Conservation (phyloP, 2,329 filamentous ascomycete species). For the Hypoxylon sp. region DNA sequence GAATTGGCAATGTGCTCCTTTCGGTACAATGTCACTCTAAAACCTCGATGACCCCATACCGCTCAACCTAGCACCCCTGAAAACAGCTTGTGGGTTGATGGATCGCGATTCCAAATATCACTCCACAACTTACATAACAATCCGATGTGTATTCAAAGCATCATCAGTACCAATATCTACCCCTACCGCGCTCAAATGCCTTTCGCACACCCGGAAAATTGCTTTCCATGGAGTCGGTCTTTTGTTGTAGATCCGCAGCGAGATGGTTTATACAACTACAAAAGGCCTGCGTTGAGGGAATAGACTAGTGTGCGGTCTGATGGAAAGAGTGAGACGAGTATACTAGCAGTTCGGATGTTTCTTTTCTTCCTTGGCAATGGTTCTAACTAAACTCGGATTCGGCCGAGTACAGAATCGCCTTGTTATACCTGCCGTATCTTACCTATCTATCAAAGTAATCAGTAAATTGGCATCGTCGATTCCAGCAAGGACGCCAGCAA, state of each 20-base stretch:
- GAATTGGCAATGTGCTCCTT: conserved; percentile 47
- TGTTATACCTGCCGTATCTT: background rate
- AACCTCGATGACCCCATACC: conserved; percentile 33
- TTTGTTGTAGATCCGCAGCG: conserved; percentile 16
- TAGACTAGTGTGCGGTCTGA: background rate
- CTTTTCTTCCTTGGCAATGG: conserved; percentile 33
- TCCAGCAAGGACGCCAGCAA: no score
- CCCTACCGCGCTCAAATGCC: conserved; percentile 6
- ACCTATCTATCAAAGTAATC: background rate
- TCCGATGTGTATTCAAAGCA: conserved; percentile 17
- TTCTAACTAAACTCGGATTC: conserved; percentile 25
- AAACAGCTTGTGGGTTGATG: conserved; percentile 3
- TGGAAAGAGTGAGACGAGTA: conserved; percentile 15
- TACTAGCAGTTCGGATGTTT: conserved; percentile 37
- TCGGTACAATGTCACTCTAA: conserved; percentile 42
- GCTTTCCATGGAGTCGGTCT: conserved; percentile 37
- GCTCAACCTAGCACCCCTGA: conserved; percentile 32
- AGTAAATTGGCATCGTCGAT: no score
- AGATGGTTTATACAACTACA: conserved; percentile 20
- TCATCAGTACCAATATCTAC: conserved; percentile 22
- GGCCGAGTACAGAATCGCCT: conserved; percentile 27
- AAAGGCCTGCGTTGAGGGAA: conserved; percentile 14
- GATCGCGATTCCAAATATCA: conserved; percentile 34
- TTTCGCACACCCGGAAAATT: conserved; percentile 20
- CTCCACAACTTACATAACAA: conserved; percentile 16